These are phyloP conservation scores for Aspergillus pseudoterreus DNA, from an alignment of 2,329 filamentous ascomycete genomes.

Conservation along the genomic window DNA sequence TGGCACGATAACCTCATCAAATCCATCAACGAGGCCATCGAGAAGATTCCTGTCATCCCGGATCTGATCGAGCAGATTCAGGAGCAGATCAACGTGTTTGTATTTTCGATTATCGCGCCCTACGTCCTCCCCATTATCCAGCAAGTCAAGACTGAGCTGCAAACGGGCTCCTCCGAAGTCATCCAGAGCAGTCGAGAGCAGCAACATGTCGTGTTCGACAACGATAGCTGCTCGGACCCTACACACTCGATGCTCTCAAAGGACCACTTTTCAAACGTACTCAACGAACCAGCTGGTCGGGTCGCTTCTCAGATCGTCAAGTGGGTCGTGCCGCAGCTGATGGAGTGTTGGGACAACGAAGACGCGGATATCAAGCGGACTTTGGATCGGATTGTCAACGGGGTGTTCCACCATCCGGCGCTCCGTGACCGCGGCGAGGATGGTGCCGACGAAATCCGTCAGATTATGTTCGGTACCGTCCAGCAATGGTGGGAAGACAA, in stretches of 20 bases:
- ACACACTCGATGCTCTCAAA: slow-evolving; percentile 96
- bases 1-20: slow-evolving; percentile 89
- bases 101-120: slow-evolving; percentile 86
- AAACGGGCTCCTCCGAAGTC: slow-evolving; percentile 80
- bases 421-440: slow-evolving; percentile 67
- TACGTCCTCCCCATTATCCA: slow-evolving; percentile 81
- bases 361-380: slow-evolving; percentile 64
- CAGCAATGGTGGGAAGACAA: slow-evolving; percentile 77
- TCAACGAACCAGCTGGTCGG: slow-evolving; percentile 85
- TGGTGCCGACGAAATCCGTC: slow-evolving; percentile 67
- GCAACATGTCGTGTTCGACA: slow-evolving; percentile 81
- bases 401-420: slow-evolving; percentile 85
- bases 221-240: slow-evolving; percentile 72
- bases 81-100: slow-evolving; percentile 82
- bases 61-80: slow-evolving; percentile 82
- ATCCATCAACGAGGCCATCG: slow-evolving; percentile 70
- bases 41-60: slow-evolving; percentile 79
- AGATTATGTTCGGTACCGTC: slow-evolving; percentile 74
- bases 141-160: slow-evolving; percentile 83
- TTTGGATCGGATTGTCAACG: slow-evolving; percentile 72
- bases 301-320: slow-evolving; percentile 73
- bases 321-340: slow-evolving; percentile 87
- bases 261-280: slow-evolving; percentile 86
- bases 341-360: slow-evolving; percentile 82
- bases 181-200: slow-evolving; percentile 80